Conservation (phyloP, 2,329 filamentous ascomycete genomes). For the Exophiala lecanii-corni region DNA sequence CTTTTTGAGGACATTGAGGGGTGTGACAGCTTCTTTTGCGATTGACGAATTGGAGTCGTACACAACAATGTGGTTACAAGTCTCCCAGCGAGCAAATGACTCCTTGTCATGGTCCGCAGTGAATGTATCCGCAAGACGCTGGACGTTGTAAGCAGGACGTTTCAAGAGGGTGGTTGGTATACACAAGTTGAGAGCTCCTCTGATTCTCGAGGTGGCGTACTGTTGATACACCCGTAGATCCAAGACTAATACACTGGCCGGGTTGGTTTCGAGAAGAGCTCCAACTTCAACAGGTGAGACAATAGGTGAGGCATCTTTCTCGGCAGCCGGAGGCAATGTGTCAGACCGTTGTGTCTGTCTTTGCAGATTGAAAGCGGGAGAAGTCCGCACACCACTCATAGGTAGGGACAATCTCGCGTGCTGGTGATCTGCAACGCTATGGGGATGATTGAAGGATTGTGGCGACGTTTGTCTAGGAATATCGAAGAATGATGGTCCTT, state of each 20-base stretch:
- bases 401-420: constrained; percentile 55
- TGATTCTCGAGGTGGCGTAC: constrained; percentile 68
- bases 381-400: constrained; percentile 44
- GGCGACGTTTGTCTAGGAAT: constrained; percentile 48
- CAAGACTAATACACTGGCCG: constrained; percentile 63
- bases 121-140: constrained; percentile 84
- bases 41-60: constrained; percentile 77
- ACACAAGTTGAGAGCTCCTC: constrained; percentile 82
- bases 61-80: constrained; percentile 72
- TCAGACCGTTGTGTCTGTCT: constrained; percentile 38
- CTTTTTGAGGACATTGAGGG: constrained; percentile 87
- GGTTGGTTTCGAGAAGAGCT: constrained; percentile 50
- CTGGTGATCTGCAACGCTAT: constrained; percentile 34
- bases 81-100: constrained; percentile 72
- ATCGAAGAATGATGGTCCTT: constrained; percentile 34
- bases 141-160: constrained; percentile 79
- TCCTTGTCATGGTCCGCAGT: constrained; percentile 64
- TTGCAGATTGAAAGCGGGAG: constrained; percentile 11
- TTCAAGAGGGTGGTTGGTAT: constrained; percentile 93
- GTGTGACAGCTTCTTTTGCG: constrained; percentile 72
- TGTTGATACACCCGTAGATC: constrained; percentile 85
- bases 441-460: constrained; percentile 38
- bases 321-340: constrained; percentile 49
- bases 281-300: constrained; percentile 53
- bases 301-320: constrained; percentile 45